These are phyloP conservation scores for Gnetum montanum DNA, from an alignment of 75 land plant species.

Conservation along the genomic window DNA sequence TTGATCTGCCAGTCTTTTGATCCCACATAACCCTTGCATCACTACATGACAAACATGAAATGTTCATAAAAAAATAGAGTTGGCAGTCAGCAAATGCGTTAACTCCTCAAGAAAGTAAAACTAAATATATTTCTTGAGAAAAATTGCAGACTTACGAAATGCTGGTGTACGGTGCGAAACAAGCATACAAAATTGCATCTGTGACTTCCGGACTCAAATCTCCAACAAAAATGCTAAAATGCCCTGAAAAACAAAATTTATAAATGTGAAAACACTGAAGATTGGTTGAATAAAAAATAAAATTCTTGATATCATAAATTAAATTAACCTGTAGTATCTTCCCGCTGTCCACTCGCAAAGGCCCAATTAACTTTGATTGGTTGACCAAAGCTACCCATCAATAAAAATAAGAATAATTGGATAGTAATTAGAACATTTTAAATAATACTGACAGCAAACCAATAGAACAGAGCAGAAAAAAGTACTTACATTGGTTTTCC, in stretches of 20 bases:
- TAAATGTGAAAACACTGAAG: background rate
- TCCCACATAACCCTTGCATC: constrained; percentile 99
- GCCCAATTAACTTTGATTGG: constrained; percentile 99
- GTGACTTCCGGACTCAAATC: constrained; percentile 97
- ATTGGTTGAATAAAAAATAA: background rate
- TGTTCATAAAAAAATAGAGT: no score
- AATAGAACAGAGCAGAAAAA: background rate
- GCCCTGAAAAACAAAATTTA: constrained; percentile 38
- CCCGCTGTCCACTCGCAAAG: constrained; percentile 97
- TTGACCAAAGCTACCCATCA: constrained; percentile 72
- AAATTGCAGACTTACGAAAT: constrained; percentile 90
- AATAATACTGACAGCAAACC: background rate
- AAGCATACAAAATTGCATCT: constrained; percentile 77
- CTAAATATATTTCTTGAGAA: background rate
- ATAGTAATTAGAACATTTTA: no score
- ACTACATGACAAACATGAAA: constrained; percentile 28
- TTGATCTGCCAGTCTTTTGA: constrained; percentile 96
- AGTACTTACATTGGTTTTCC: constrained; percentile 86
- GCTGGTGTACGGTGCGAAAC: constrained; percentile 74
- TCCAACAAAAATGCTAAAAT: constrained; percentile 92
- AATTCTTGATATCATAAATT: background rate
- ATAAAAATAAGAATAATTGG: no score
- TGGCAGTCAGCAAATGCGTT: no score
- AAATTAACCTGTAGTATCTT: constrained; percentile 87
- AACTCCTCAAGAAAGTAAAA: no score